These are phyloP conservation scores for Juglanconis oblonga DNA, from an alignment of 2,329 filamentous ascomycete genomes.

Conservation along the genomic window DNA sequence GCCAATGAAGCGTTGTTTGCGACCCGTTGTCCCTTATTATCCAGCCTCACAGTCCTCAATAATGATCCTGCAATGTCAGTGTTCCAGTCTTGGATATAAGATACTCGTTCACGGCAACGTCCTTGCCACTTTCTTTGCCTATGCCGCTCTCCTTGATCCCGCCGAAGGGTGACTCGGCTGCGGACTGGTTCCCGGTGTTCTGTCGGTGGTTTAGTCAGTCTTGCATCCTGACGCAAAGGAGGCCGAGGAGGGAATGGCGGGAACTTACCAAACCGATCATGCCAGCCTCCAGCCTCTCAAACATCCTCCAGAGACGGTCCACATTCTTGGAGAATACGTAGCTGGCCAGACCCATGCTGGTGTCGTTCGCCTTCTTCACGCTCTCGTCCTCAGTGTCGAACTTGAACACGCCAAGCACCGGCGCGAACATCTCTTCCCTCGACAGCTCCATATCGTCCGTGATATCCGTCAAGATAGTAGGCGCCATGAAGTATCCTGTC, in stretches of 20 bases:
- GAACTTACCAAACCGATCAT: conserved; percentile 54
- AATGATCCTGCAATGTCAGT: conserved; percentile 12
- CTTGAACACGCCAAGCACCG: conserved; percentile 18
- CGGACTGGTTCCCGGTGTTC: conserved; percentile 38
- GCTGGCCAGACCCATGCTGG: conserved; percentile 30
- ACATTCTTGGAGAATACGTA: conserved; percentile 28
- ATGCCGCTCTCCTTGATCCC: conserved; percentile 24
- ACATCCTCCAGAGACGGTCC: conserved; percentile 37
- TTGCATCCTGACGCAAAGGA: neutral
- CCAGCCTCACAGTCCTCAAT: neutral
- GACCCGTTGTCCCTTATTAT: too few relatives aligned
- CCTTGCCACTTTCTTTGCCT: conserved; percentile 23
- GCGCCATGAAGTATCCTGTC: conserved; percentile 67
- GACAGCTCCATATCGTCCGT: conserved; percentile 22
- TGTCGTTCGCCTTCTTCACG: conserved; percentile 31
- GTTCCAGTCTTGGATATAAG: conserved; percentile 20
- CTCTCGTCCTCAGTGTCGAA: conserved; percentile 33
- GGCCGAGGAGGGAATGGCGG: too few relatives aligned
- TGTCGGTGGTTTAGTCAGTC: neutral
- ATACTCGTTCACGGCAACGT: conserved; percentile 20
- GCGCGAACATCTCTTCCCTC: conserved; percentile 23
- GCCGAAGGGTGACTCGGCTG: conserved; percentile 23
- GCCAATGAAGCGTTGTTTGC: too few relatives aligned
- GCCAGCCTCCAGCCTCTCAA: conserved; percentile 55
- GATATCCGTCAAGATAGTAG: conserved; percentile 62